Evolutionary conservation across 2,329 filamentous ascomycete genomes (phyloP).

Genomic region (Xylariaceae sp.): DNA sequence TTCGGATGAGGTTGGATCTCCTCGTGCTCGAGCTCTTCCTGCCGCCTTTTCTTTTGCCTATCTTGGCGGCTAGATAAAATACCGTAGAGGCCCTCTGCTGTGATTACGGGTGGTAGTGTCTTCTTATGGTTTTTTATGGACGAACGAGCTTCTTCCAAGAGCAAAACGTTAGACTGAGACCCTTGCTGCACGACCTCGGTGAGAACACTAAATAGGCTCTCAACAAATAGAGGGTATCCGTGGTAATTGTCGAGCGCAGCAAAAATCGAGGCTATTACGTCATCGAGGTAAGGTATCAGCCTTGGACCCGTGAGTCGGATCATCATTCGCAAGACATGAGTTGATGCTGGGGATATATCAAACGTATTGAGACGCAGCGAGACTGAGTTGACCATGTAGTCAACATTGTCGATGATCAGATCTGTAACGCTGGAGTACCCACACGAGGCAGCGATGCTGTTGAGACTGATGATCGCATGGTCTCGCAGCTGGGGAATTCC

Average conservation of each 20-base stretch:
- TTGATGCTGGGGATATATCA: slow-evolving; percentile 87
- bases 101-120: slow-evolving; percentile 33
- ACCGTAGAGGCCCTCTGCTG: slow-evolving; percentile 51
- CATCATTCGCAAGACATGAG: slow-evolving; percentile 93
- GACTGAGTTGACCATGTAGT: slow-evolving; percentile 95
- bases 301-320: slow-evolving; percentile 80
- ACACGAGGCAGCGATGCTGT: slow-evolving; percentile 75
- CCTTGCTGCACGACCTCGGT: slow-evolving; percentile 84
- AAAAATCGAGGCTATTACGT: slow-evolving; percentile 89
- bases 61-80: slow-evolving; percentile 67
- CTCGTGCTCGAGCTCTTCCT: slow-evolving; percentile 39
- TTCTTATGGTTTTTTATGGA: slow-evolving; percentile 48
- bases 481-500: slow-evolving; percentile 67
- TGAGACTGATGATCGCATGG: slow-evolving; percentile 82
- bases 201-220: slow-evolving; percentile 81
- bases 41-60: slow-evolving; percentile 36
- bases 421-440: slow-evolving; percentile 74
- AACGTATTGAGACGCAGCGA: slow-evolving; percentile 88
- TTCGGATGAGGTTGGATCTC: slow-evolving; percentile 38
- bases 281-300: slow-evolving; percentile 86
- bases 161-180: slow-evolving; percentile 57
- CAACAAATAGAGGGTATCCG: slow-evolving; percentile 84
- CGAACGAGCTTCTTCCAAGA: slow-evolving; percentile 46
- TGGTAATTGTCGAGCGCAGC: slow-evolving; percentile 93
- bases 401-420: slow-evolving; percentile 86